Percentiles rank a stretch among this genome's conserved stretches.
Conservation (phyloP, 805 yeast genomes). For the Sporopachydermia quercuum region DNA sequence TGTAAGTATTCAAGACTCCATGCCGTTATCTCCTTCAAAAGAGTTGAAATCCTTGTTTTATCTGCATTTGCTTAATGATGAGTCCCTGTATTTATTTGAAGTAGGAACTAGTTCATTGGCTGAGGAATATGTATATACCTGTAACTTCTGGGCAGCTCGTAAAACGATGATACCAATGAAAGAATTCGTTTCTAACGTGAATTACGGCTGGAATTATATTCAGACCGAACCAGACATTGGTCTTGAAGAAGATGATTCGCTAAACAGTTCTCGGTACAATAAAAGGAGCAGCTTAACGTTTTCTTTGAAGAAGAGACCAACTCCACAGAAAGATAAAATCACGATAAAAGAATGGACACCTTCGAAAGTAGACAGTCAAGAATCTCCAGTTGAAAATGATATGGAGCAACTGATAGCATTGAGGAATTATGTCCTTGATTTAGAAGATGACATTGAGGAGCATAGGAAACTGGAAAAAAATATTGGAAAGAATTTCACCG, state of each 20-base stretch:
- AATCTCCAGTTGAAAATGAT: conserved; percentile 8
- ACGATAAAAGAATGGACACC: too few species aligned
- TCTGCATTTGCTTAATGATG: too few species aligned
- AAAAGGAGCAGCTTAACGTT: too few species aligned
- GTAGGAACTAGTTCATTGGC: conserved; percentile 59
- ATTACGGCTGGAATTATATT: conserved; percentile 69
- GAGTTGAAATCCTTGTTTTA: too few species aligned
- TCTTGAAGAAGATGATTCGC: too few species aligned
- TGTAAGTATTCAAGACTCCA: too few species aligned
- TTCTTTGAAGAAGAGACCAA: too few species aligned
- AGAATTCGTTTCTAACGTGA: conserved; percentile 54
- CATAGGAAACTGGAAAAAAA: conserved; percentile 28
- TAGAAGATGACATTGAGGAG: conserved; percentile 24
- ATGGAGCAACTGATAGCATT: conserved; percentile 26
- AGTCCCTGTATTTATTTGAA: conserved; percentile 38
- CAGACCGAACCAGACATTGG: too few species aligned
- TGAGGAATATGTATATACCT: conserved; percentile 51
- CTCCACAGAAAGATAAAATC: too few species aligned
- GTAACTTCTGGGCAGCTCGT: conserved; percentile 86
- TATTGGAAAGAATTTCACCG: conserved; percentile 21
- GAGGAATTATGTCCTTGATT: conserved; percentile 22
- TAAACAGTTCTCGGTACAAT: too few species aligned
- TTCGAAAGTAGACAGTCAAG: conserved; percentile 2
- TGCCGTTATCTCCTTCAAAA: conserved; percentile 20
- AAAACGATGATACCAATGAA: conserved; percentile 66